These are phyloP conservation scores for Stachybotrys elegans DNA, from an alignment of 2,329 filamentous ascomycete genomes.

Conservation along the genomic window DNA sequence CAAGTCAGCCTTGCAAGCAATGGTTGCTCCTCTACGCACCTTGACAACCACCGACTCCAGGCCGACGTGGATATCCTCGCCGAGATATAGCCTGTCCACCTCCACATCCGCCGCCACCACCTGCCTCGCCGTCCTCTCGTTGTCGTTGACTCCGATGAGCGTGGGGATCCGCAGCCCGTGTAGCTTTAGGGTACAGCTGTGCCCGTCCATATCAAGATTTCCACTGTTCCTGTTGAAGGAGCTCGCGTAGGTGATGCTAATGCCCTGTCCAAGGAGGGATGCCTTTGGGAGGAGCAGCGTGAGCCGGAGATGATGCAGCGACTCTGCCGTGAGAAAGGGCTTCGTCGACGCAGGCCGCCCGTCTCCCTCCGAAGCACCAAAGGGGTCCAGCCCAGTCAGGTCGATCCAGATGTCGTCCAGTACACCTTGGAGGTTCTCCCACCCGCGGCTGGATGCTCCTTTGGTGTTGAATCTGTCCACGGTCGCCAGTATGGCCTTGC, in stretches of 20 bases:
- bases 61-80: constrained; percentile 45
- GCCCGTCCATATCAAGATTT: constrained; percentile 14
- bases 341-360: not conserved
- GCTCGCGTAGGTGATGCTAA: constrained; percentile 44
- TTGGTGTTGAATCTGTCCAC: constrained; percentile 26
- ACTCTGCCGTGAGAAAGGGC: constrained; percentile 24
- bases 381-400: constrained; percentile 19
- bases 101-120: constrained; percentile 59
- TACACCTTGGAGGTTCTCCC: constrained; percentile 18
- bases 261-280: constrained; percentile 58
- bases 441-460: constrained; percentile 1
- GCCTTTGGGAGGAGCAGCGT: constrained; percentile 61
- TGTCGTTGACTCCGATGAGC: constrained; percentile 66
- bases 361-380: constrained; percentile 4
- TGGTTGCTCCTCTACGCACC: constrained; percentile 35
- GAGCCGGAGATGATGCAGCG: constrained; percentile 44
- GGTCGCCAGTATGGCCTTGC: constrained; percentile 55
- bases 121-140: constrained; percentile 64
- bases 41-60: constrained; percentile 58
- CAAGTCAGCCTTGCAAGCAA: not conserved
- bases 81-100: constrained; percentile 46
- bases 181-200: constrained; percentile 39
- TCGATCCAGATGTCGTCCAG: constrained; percentile 27
- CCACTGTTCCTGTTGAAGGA: constrained; percentile 28
- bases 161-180: constrained; percentile 58